These are phyloP conservation scores for Larix kaempferi DNA, from an alignment of 75 land plant genomes.

Conservation along the genomic window DNA sequence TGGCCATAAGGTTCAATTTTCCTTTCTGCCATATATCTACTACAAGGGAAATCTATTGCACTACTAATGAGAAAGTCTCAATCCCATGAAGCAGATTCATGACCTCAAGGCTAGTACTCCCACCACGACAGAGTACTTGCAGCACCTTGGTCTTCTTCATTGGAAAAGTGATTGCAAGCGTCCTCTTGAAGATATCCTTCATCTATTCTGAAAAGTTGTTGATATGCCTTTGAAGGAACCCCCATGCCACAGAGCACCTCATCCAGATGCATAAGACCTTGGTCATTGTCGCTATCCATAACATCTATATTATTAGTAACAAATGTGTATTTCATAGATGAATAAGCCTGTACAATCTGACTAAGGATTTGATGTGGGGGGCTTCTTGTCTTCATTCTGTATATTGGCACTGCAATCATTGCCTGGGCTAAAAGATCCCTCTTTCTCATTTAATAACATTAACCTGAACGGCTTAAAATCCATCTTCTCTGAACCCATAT, in stretches of 20 bases:
- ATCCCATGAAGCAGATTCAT: background rate
- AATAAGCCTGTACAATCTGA: background rate
- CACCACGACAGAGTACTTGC: slow-evolving; percentile 1
- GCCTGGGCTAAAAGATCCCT: slow-evolving; percentile 1
- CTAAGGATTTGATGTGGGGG: slow-evolving; percentile 3
- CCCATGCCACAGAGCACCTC: slow-evolving; percentile 6
- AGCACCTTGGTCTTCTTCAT: slow-evolving; percentile 7
- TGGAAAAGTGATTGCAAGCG: slow-evolving; percentile 4
- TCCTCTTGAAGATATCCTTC: slow-evolving; percentile 3
- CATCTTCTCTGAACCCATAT: background rate
- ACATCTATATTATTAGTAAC: background rate
- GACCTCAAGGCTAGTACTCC: slow-evolving; percentile 5
- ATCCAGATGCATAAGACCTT: slow-evolving; percentile 1
- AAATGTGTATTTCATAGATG: slow-evolving; percentile 2
- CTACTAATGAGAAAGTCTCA: background rate
- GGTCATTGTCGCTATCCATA: background rate
- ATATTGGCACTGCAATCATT: background rate
- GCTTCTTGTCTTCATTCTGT: background rate
- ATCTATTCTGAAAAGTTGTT: slow-evolving; percentile 7
- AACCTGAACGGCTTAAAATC: background rate
- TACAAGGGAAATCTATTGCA: background rate
- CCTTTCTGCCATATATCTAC: background rate
- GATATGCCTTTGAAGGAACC: slow-evolving; percentile 5
- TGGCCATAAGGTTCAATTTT: background rate
- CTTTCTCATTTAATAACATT: slow-evolving; percentile 5